Evolutionary conservation across 2,329 filamentous ascomycete genomes (phyloP).

Genomic region (Akanthomyces dipterigenus): DNA sequence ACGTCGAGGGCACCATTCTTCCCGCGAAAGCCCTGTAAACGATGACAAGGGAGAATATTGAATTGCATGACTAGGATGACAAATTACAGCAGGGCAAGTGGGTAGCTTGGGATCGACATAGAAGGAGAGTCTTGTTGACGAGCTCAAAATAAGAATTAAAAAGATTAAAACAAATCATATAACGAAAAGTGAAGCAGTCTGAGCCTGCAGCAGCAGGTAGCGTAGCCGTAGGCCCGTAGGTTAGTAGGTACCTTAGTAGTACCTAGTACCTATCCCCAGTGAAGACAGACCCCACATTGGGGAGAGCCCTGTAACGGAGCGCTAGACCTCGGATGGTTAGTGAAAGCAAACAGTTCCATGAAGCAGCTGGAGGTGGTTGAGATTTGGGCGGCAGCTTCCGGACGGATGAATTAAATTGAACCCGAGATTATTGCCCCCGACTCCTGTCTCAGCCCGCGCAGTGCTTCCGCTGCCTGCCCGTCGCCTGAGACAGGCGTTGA

Average conservation of each 20-base stretch:
- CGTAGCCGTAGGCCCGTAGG: no score
- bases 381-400: not conserved
- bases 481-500: not conserved
- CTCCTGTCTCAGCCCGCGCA: constrained; percentile 6
- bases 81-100: not conserved
- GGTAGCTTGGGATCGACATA: not conserved
- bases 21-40: constrained; percentile 10
- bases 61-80: not conserved
- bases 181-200: not conserved
- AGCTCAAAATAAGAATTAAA: not conserved
- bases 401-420: not conserved
- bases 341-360: not conserved
- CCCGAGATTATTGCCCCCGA: not conserved
- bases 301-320: not conserved
- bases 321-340: not conserved
- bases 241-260: no score
- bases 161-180: not conserved
- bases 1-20: constrained; percentile 31
- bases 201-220: no score
- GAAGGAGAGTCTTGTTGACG: not conserved
- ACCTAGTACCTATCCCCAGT: no score
- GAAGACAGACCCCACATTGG: not conserved
- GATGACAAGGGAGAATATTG: not conserved
- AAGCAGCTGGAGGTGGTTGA: not conserved
- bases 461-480: not conserved